These are phyloP conservation scores for Rhodamnia argentea DNA, from an alignment of 345 rosid species.

Conservation along the genomic window DNA sequence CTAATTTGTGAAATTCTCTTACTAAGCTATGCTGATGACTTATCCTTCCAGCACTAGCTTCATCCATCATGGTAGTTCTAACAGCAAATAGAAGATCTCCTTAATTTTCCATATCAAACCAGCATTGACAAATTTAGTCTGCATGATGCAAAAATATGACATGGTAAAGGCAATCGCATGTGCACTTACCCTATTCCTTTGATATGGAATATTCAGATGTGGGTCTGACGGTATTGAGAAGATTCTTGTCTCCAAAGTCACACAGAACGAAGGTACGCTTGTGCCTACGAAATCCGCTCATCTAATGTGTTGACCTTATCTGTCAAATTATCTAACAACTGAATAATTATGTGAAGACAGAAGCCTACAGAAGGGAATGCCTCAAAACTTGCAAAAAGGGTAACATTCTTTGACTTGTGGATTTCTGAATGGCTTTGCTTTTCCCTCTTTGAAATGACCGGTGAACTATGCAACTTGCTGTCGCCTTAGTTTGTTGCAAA, in stretches of 20 bases:
- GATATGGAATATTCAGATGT: conserved; percentile 44
- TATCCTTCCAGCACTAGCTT: not conserved
- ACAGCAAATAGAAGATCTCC: not conserved
- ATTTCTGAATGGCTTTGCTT: not conserved
- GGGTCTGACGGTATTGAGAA: conserved; percentile 81
- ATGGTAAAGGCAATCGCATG: not conserved
- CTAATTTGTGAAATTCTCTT: not conserved
- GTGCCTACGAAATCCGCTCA: not conserved
- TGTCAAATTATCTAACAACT: conserved; percentile 29
- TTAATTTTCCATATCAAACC: not conserved
- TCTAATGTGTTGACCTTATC: not conserved
- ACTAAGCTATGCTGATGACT: not conserved
- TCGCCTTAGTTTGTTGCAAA: not conserved
- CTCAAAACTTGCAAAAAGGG: conserved; percentile 89
- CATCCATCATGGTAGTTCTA: not conserved
- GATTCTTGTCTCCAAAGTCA: conserved; percentile 62
- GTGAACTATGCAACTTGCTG: not conserved
- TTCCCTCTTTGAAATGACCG: not conserved
- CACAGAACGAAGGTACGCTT: conserved; percentile 42
- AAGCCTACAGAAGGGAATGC: conserved; percentile 67
- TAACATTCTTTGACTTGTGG: conserved; percentile 13
- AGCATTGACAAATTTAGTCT: not conserved
- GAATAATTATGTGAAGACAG: conserved; percentile 57
- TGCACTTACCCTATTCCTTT: not conserved
- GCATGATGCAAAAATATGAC: not conserved